Conservation (phyloP, 768 basidiomycete species). For the Clavaria fumosa region DNA sequence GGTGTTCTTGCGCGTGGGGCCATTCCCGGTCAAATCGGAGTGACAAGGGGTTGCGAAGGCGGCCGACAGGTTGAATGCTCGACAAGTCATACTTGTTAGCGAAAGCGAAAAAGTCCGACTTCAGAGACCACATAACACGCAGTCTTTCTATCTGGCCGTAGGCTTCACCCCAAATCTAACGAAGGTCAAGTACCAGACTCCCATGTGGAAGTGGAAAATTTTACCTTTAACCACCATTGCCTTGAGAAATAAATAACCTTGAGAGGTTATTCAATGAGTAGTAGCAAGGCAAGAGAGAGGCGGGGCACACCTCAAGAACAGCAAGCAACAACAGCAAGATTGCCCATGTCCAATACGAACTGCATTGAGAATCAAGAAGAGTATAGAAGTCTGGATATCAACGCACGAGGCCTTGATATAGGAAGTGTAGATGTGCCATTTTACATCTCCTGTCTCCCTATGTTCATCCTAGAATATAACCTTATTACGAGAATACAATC, state of each 20-base stretch:
- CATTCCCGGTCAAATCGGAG: constrained; percentile 21
- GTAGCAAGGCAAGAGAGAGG: background rate
- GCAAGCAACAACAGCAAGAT: constrained; percentile 36
- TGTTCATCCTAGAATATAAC: constrained; percentile 85
- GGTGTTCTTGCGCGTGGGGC: constrained; percentile 41
- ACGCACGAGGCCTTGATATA: constrained; percentile 62
- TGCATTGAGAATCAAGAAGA: constrained; percentile 12
- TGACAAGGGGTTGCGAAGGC: too few relatives aligned
- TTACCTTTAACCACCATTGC: constrained; percentile 64
- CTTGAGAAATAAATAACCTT: constrained; percentile 38
- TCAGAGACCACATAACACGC: constrained; percentile 16
- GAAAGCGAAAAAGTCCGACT: constrained; percentile 23
- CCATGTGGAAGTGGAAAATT: background rate
- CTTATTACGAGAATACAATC: too few relatives aligned
- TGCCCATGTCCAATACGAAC: constrained; percentile 55
- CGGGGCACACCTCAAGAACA: constrained; percentile 17
- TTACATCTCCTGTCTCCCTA: constrained; percentile 65
- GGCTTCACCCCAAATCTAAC: constrained; percentile 55
- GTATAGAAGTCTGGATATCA: background rate
- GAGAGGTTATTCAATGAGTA: too few relatives aligned
- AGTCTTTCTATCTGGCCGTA: constrained; percentile 23
- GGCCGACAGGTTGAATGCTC: constrained; percentile 11
- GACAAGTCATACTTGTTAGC: constrained; percentile 19
- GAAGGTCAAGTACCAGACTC: background rate
- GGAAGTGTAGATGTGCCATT: constrained; percentile 53